Base-by-base conservation (phyloP, 768 basidiomycete genomes). In the Tylopilus felleus region DNA sequence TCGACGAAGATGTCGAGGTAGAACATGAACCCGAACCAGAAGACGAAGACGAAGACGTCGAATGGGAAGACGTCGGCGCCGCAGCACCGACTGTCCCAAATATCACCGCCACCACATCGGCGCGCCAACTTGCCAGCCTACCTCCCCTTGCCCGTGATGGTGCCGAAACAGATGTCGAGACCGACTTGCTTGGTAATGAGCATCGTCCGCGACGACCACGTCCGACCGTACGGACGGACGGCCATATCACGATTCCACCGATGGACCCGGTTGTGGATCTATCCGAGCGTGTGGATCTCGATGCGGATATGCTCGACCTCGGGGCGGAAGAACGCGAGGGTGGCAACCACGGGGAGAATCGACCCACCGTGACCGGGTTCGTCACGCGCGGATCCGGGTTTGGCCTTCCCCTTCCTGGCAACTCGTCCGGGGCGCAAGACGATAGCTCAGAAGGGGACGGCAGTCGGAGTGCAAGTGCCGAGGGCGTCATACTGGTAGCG, bases 1-100 rank as follows among this genome's bases (percentile, higher is more conserved):
- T 99, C 17, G 94, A 98, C 46, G 93, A 93, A 52, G 96, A 98
- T 65, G 95, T 97, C 46, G 96, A 98, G 59, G 74, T 83, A 0
- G 86, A 88, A 19, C 55, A 70, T 14, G 76, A 75, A 38, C 60
- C 35, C 1, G 70, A 63, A 22, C 59, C 49, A 21, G 70, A 71
- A 39, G 71, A 67, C 27, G 60, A 71, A 39, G 71, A 67, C 27
- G 60, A 66, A 9, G 68, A 64, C 16, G n/a, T 57, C 5, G 65
- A 65, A 2, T 60, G 65, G 59, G 70, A 63, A 40, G 61, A 63
- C 16, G 51, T 58, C 3, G 46, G 29, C 8, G 31, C 9, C 13
- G 44, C 45, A 14, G 46, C 50, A 2, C 22, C 55, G 9, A 29
- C 53, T 3, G 40, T 7, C 4, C 46, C 35, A 21, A n/a, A 23